Evolutionary conservation across 768 basidiomycete genomes (phyloP), one percentile per base, ranked within the genome.

Genomic region (Tylopilus sp.): DNA sequence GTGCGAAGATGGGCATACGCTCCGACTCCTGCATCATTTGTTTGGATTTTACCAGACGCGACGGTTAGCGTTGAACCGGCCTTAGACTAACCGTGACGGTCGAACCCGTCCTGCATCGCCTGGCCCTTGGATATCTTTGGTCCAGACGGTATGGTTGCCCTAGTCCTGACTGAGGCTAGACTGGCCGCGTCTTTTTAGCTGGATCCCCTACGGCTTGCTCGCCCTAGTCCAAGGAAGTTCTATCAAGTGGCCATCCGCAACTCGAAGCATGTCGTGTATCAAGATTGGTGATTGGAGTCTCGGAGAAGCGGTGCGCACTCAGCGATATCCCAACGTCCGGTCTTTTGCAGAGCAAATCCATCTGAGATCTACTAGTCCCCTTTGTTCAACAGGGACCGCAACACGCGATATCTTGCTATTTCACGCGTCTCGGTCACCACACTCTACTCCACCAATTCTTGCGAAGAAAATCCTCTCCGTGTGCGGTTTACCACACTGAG

Each of bases 321-420:
- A 9, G 37, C 47, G 21, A 16, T 28, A 29, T 37, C 24, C 38
- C 26, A 21, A 10, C 34, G 9, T 22, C 30, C 34, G 40, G 4
- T 30, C 34, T 52, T 28, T 14, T 28, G 21, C 30, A 30, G 24
- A 54, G 28, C 28, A 12, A 13, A 14, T 26, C n/a, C 25, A 49
- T 52, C 49, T 53, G 21, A 50, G 63, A 59, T 63, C 24, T 24
- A 52, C 45, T 52, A 31, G 44, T 52, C 57, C 37, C 45, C 38
- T 62, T 22, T 31, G 29, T 30, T 53, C 53, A 36, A 43, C 34
- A 45, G 53, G 53, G 46, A 31, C 45, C 38, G 43, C 36, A 36
- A 52, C 56, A 54, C 40, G 50, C 45, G 52, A 45, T 30, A 22
- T n/a, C 52, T 50, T 33, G 29, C 58, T 26, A 28, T 29, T 38